Evolutionary conservation across 2,329 filamentous ascomycete species (phyloP).

Genomic region (Emergomyces orientalis): DNA sequence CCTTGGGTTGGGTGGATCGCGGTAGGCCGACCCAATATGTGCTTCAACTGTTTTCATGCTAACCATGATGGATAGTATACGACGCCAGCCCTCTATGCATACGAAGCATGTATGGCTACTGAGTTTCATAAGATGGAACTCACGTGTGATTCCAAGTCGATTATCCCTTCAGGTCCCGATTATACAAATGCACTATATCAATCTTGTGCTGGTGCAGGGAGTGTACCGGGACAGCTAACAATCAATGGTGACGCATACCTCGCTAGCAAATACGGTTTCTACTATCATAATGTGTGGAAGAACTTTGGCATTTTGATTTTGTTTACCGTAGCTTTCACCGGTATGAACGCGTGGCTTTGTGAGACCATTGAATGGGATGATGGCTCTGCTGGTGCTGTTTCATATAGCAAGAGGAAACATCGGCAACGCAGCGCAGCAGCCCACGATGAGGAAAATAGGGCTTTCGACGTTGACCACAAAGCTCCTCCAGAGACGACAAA

Average conservation of each 20-base stretch:
- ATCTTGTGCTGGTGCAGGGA: slow-evolving; percentile 49
- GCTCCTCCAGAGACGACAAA: slow-evolving; percentile 18
- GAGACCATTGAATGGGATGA: slow-evolving; percentile 54
- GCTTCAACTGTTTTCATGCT: slow-evolving; percentile 1
- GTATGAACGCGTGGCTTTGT: slow-evolving; percentile 56
- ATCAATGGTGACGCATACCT: slow-evolving; percentile 49
- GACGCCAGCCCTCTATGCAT: slow-evolving; percentile 46
- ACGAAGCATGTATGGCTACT: slow-evolving; percentile 55
- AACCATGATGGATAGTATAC: slow-evolving; percentile 30
- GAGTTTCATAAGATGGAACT: slow-evolving; percentile 50
- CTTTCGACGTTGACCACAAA: slow-evolving; percentile 1
- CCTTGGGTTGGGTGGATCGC: slow-evolving; percentile 54
- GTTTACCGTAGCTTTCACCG: slow-evolving; percentile 60
- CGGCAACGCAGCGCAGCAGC: slow-evolving; percentile 16
- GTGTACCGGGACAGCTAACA: slow-evolving; percentile 39
- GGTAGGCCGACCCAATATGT: slow-evolving; percentile 16
- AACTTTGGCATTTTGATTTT: slow-evolving; percentile 68
- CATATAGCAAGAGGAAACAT: slow-evolving; percentile 50
- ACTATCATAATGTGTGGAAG: slow-evolving; percentile 51
- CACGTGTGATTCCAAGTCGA: slow-evolving; percentile 45
- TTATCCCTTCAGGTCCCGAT: slow-evolving; percentile 48
- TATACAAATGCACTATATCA: slow-evolving; percentile 44
- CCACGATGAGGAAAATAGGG: slow-evolving; percentile 46
- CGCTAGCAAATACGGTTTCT: slow-evolving; percentile 40
- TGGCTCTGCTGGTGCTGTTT: slow-evolving; percentile 51